Evolutionary conservation across 2,329 filamentous ascomycete species (phyloP).

Genomic region (Mycocentrospora acerina): DNA sequence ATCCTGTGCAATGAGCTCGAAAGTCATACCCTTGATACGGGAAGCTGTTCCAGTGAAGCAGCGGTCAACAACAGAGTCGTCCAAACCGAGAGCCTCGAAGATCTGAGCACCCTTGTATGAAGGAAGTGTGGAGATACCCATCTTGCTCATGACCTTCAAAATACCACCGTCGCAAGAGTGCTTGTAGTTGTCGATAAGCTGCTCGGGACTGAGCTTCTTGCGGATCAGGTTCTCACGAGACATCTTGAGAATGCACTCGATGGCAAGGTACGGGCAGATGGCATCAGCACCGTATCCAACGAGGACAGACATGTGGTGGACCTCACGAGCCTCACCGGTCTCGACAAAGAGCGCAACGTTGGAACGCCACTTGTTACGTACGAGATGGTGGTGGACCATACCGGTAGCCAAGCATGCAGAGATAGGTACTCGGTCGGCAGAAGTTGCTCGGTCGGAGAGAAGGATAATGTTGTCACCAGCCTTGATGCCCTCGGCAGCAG

Average conservation of each 20-base stretch:
- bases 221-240: slow-evolving; percentile 90
- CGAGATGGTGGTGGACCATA: slow-evolving; percentile 93
- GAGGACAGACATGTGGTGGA: slow-evolving; percentile 98
- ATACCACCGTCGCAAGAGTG: slow-evolving; percentile 96
- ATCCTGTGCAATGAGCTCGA: slow-evolving; percentile 90
- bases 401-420: slow-evolving; percentile 86
- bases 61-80: slow-evolving; percentile 87
- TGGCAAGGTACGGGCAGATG: slow-evolving; percentile 90
- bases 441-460: slow-evolving; percentile 84
- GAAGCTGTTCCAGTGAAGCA: slow-evolving; percentile 95
- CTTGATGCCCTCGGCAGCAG: slow-evolving; percentile 80
- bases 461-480: slow-evolving; percentile 82
- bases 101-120: slow-evolving; percentile 98
- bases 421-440: slow-evolving; percentile 77
- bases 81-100: slow-evolving; percentile 91
- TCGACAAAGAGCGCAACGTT: slow-evolving; percentile 84
- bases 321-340: slow-evolving; percentile 92
- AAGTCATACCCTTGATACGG: slow-evolving; percentile 90
- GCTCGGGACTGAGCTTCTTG: slow-evolving; percentile 80
- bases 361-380: slow-evolving; percentile 93
- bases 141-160: slow-evolving; percentile 98
- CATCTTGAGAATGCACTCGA: slow-evolving; percentile 97
- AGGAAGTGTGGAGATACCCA: slow-evolving; percentile 96
- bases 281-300: slow-evolving; percentile 93
- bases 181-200: slow-evolving; percentile 93